Conservation (phyloP, 345 rosid species). For the Rhodamnia argentea region DNA sequence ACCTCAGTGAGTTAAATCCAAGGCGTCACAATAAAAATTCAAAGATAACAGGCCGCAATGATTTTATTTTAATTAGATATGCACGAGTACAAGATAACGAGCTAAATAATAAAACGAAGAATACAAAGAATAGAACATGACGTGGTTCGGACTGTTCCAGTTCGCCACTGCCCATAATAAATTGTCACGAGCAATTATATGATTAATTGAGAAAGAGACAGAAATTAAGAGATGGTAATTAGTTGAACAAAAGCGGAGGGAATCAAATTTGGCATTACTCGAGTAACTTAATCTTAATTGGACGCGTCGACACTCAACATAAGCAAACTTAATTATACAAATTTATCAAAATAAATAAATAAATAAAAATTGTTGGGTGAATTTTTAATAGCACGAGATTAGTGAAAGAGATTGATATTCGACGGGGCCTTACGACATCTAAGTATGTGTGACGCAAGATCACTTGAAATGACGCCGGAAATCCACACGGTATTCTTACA, state of each 20-base stretch:
- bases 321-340: background rate
- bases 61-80: background rate
- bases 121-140: background rate
- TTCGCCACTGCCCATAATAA: background rate
- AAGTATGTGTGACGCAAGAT: background rate
- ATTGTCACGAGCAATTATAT: background rate
- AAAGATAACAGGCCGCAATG: background rate
- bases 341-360: background rate
- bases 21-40: background rate
- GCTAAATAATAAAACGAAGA: background rate
- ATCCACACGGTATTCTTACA: background rate
- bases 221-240: background rate
- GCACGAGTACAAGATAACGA: background rate
- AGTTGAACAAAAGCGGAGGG: background rate
- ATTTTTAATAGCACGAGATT: background rate
- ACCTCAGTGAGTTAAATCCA: too few relatives aligned
- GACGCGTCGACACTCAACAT: background rate
- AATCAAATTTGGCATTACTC: background rate
- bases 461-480: background rate
- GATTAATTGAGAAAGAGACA: background rate
- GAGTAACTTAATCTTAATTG: background rate
- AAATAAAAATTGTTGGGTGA: rapidly evolving
- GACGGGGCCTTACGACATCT: background rate
- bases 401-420: background rate
- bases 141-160: background rate